Evolutionary conservation across 768 basidiomycete species (phyloP), one percentile per base, ranked within the genome.

Genomic region (Crucibulum laeve): DNA sequence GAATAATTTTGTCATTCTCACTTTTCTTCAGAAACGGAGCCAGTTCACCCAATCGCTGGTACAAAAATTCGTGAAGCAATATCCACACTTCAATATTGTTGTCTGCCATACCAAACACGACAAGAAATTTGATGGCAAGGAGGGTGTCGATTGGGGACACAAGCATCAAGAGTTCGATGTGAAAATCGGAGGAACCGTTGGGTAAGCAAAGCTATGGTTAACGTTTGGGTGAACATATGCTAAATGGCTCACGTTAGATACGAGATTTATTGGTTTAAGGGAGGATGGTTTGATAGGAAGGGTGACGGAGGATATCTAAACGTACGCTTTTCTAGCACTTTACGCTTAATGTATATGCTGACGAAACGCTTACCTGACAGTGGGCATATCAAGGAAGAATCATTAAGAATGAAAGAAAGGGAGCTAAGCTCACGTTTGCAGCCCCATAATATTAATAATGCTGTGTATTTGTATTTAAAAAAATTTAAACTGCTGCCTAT

Each of bases 241-340:
- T 10, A 32, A 10, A 32, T 32, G 10, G 28, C 15, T 10, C 36
- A 8, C 18, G 18, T 40, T 42, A 54, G 47, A 18, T 56, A 51
- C 33, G 57, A 59, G 33, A 49, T 55, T 35, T 59, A 59, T 38
- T 53, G 52, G 52, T 52, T 51, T 43, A 47, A 42, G 35, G 40
- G 46, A 14, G 55, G 57, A 21, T 48, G 49, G 2, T 55, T 59
- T 45, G 34, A 39, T 6, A 49, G 49, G 24, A 8, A 48, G 14
- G 57, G 55, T 4, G 57, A 59, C 36, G 57, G 55, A 18, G 55
- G 55, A 18, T 56, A 48, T 33, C 38, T 57, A 13, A 59, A 56
- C 38, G 57, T 57, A 34, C 32, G 55, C 50, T 21, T 37, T 11
- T 22, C 25, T 44, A n/a, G 26, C 25, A 19, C 15, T 28, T 22